These are phyloP conservation scores for Potentilla sterilis DNA, from an alignment of 306 rosid species.

Conservation along the genomic window DNA sequence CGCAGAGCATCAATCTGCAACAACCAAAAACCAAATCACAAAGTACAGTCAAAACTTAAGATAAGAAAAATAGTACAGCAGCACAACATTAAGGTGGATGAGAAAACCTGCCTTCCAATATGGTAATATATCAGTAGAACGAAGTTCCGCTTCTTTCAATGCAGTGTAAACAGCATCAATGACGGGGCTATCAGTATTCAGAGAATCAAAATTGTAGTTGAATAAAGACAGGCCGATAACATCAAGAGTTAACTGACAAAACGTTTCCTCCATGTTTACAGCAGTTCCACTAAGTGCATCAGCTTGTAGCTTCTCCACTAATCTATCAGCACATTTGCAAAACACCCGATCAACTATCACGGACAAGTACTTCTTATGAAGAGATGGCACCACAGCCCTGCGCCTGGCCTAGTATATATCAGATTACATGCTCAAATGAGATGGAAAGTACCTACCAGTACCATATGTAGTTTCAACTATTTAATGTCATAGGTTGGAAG, in stretches of 20 bases:
- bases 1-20: constrained; percentile 64
- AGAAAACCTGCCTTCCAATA: constrained; percentile 78
- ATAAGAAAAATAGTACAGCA: neutral
- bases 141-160: constrained; percentile 95
- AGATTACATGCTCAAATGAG: constrained; percentile 24
- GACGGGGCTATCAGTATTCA: constrained; percentile 72
- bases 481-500: neutral
- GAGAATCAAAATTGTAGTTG: constrained; percentile 88
- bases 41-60: constrained; percentile 1
- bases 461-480: neutral
- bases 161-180: constrained; percentile 94
- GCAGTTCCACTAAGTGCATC: constrained; percentile 62
- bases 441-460: neutral
- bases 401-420: constrained; percentile 70
- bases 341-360: constrained; percentile 84
- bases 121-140: constrained; percentile 86
- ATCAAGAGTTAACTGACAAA: constrained; percentile 90
- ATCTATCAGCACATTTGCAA: constrained; percentile 79
- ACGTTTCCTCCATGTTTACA: constrained; percentile 88
- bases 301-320: constrained; percentile 80
- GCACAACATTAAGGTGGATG: constrained; percentile 2
- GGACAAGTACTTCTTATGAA: constrained; percentile 86
- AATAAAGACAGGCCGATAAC: constrained; percentile 89
- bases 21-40: constrained; percentile 12
- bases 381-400: constrained; percentile 97